Base-by-base conservation (phyloP, 495 filamentous ascomycete genomes). In the Margaritispora aquatica region DNA sequence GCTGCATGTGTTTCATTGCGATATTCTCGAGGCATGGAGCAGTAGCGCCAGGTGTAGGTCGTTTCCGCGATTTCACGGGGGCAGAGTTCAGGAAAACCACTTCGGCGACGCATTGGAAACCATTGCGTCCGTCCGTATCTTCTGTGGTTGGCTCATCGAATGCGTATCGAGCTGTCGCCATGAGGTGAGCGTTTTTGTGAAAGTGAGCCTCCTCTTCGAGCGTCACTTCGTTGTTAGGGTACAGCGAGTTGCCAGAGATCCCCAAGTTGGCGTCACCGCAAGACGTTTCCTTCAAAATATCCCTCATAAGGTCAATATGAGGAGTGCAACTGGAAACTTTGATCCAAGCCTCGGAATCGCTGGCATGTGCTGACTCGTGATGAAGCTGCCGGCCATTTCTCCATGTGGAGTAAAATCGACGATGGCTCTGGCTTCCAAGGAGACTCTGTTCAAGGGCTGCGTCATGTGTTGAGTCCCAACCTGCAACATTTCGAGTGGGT, bases 101-200 rank as follows among this genome's bases (percentile, higher is more conserved):
- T 60, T 77, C 75, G 23, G 77, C 77, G 26, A 80, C 71, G 55
- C 75, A 76, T 54, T 80, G 76, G 17, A 80, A 65, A 22, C 74
- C 77, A 63, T 80, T 79, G 4, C 75, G 73, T 19, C 77, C 75
- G 4, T 66, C 69, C 0, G 65, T 10, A 60, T 79, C 76, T 58
- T 77, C 74, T 9, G 68, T 34, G 1, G 26, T 56, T 0, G 74
- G 66, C 31, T 69, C 61, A 9, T 54, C 66, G 20, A 64, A 64
- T 1, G 74, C 67, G 2, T 63, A 62, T 8, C 69, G 64, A 26
- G 69, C 72, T 26, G 71, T 69, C 26, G 63, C 66, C 17, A 80
- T 46, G 29, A 79, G 71, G 15, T 66, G 63, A 5, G 63, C 51
- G 34, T 74, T 68, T 8, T 61, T 26, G 13, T 51, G 58, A 46